Evolutionary conservation across 176 grass and related monocot genomes (phyloP).

Genomic region (Avena atlantica): DNA sequence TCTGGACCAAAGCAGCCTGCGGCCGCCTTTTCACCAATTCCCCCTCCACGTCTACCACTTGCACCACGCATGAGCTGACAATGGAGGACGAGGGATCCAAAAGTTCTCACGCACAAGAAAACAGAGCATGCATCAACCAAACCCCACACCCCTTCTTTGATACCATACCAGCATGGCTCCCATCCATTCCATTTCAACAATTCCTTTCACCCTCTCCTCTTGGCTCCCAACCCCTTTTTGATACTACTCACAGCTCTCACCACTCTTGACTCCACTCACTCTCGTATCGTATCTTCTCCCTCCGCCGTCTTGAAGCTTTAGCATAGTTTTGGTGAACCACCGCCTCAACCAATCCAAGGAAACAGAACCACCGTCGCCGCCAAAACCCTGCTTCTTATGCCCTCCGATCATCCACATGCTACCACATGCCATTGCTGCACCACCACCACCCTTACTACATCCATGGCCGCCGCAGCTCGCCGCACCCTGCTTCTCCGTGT

Average conservation of each 20-base stretch:
- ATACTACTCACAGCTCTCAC: background rate
- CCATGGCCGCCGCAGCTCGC: conserved; percentile 41
- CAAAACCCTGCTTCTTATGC: conserved; percentile 36
- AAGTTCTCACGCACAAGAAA: conserved; percentile 25
- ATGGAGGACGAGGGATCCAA: background rate
- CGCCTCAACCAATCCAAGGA: conserved; percentile 49
- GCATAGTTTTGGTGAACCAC: conserved; percentile 48
- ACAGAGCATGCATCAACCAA: conserved; percentile 16
- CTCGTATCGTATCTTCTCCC: background rate
- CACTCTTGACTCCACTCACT: conserved; percentile 32
- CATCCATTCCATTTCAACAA: background rate
- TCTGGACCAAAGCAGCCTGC: conserved; percentile 14
- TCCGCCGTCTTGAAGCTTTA: background rate
- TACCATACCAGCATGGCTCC: too few species aligned
- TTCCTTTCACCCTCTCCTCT: conserved; percentile 15
- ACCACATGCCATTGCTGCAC: conserved; percentile 24
- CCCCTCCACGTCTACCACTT: background rate
- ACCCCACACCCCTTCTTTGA: background rate
- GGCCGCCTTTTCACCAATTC: conserved; percentile 15
- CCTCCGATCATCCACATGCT: conserved; percentile 40
- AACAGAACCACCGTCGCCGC: conserved; percentile 23
- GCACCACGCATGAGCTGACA: background rate
- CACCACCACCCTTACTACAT: background rate
- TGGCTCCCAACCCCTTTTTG: conserved; percentile 5
- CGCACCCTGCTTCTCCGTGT: background rate